phyloP scores from a whole-genome alignment of 2,329 filamentous ascomycete genomes.

The Trichophaea hybrida region DNA sequence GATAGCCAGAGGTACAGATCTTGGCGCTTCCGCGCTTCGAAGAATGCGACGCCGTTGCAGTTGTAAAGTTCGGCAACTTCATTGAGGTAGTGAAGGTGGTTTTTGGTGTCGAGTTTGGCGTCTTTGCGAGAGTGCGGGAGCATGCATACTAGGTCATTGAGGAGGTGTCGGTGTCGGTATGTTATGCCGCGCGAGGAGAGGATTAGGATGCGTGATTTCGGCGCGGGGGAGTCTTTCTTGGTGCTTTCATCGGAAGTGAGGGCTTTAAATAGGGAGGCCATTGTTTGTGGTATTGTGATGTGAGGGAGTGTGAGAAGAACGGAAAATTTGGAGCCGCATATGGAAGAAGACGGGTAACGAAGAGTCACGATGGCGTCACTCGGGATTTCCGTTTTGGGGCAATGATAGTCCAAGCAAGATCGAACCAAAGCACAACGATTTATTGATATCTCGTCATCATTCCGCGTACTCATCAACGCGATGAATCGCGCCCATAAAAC shows the following conservation, averaged over 20 bases:
- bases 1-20: conserved; percentile 90
- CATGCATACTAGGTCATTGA: conserved; percentile 76
- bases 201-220: conserved; percentile 68
- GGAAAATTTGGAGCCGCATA: background rate
- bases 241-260: conserved; percentile 42
- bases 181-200: conserved; percentile 87
- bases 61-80: conserved; percentile 67
- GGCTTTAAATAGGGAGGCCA: conserved; percentile 64
- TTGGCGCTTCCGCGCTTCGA: conserved; percentile 85
- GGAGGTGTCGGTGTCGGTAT: conserved; percentile 80
- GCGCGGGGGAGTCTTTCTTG: conserved; percentile 40
- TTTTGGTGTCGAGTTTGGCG: conserved; percentile 93
- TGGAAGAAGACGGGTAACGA: too few relatives aligned
- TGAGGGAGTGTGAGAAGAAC: background rate
- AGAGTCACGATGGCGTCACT: too few relatives aligned
- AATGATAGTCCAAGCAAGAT: too few relatives aligned
- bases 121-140: conserved; percentile 89
- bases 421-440: too few relatives aligned
- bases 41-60: conserved; percentile 89
- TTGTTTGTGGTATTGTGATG: conserved; percentile 29
- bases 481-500: too few relatives aligned
- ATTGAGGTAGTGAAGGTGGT: conserved; percentile 68
- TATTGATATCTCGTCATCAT: too few relatives aligned
- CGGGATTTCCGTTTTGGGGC: too few relatives aligned
- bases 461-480: too few relatives aligned